phyloP scores from a whole-genome alignment of 495 filamentous ascomycete species.

The Amorphotheca resinae region DNA sequence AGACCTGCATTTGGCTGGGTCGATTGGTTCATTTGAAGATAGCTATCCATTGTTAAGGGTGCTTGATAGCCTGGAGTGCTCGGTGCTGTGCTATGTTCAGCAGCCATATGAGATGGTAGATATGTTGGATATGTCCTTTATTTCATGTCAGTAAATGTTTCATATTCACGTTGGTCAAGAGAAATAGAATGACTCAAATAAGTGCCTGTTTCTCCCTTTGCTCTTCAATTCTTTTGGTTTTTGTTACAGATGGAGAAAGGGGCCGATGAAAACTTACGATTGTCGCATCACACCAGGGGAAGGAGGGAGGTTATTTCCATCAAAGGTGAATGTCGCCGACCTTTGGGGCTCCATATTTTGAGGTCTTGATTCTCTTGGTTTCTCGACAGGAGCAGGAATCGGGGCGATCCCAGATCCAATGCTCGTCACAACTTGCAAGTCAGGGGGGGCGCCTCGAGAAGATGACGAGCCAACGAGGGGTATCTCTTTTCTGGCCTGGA shows the following conservation, averaged over 20 bases:
- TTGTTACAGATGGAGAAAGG: no score
- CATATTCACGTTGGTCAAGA: constrained; percentile 9
- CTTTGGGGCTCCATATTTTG: constrained; percentile 37
- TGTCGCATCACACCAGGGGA: constrained; percentile 25
- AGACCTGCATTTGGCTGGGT: constrained; percentile 29
- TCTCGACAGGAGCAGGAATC: constrained; percentile 28
- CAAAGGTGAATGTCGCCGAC: constrained; percentile 37
- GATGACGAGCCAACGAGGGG: constrained; percentile 60
- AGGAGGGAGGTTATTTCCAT: constrained; percentile 37
- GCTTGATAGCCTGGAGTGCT: constrained; percentile 26
- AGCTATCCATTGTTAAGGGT: constrained; percentile 35
- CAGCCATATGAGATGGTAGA: constrained; percentile 26
- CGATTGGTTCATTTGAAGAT: constrained; percentile 32
- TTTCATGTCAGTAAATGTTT: constrained; percentile 7
- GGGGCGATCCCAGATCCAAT: constrained; percentile 1
- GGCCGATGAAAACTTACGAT: constrained; percentile 17
- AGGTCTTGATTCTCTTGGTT: constrained; percentile 35
- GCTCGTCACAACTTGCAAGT: constrained; percentile 18
- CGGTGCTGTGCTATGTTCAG: constrained; percentile 30
- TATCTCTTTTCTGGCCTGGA: constrained; percentile 65
- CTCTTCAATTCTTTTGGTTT: no score
- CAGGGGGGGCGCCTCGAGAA: constrained; percentile 41
- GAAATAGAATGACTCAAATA: background rate
- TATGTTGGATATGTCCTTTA: constrained; percentile 26
- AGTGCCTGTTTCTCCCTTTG: no score